phyloP scores from a whole-genome alignment of 2,329 filamentous ascomycete genomes.

The Cryphonectria radicalis region DNA sequence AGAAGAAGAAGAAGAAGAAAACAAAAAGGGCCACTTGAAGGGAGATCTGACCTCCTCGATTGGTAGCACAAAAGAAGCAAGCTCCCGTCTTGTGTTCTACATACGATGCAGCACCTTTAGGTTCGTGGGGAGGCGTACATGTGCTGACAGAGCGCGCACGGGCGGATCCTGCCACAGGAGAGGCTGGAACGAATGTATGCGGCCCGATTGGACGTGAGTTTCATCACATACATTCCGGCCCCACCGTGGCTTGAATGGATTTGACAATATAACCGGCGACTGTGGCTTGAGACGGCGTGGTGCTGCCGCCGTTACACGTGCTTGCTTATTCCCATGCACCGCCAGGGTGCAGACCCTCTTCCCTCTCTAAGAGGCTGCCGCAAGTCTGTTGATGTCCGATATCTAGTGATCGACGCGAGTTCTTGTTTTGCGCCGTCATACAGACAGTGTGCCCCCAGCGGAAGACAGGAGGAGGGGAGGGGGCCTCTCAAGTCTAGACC shows the following conservation, averaged over 20 bases:
- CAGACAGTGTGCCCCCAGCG: background rate
- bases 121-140: constrained; percentile 19
- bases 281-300: constrained; percentile 5
- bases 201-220: background rate
- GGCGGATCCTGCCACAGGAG: background rate
- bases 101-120: background rate
- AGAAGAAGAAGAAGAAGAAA: background rate
- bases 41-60: constrained; percentile 14
- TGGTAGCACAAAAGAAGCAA: constrained; percentile 25
- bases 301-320: constrained; percentile 19
- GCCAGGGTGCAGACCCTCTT: constrained; percentile 1
- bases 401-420: constrained; percentile 13
- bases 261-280: background rate
- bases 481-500: constrained; percentile 14
- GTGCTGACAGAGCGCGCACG: background rate
- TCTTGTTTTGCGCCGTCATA: background rate
- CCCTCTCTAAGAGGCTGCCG: constrained; percentile 6
- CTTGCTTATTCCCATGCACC: constrained; percentile 20
- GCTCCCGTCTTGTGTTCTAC: constrained; percentile 19
- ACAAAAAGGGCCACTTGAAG: constrained; percentile 11
- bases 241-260: constrained; percentile 13
- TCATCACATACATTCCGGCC: background rate
- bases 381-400: background rate
- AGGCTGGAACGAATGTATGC: background rate
- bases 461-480: background rate